phyloP scores from a whole-genome alignment of 805 yeast species.

The Kluyveromyces dobzhanskii region DNA sequence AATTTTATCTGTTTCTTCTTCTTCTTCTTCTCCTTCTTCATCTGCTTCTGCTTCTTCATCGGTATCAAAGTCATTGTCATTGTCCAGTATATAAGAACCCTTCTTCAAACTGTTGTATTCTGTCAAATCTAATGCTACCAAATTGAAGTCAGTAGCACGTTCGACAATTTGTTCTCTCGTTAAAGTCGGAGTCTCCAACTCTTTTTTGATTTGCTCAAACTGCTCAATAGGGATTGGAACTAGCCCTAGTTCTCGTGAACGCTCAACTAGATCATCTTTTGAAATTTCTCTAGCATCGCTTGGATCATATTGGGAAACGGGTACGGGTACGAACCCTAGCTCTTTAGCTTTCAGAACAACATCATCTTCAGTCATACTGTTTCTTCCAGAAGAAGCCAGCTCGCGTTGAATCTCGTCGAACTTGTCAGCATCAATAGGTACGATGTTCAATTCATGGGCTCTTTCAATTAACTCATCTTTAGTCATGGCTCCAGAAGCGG shows the following conservation, averaged over 20 bases:
- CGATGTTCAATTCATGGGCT: constrained; percentile 8
- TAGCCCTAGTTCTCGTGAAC: constrained; percentile 29
- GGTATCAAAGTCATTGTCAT: constrained; percentile 11
- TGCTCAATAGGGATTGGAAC: constrained; percentile 33
- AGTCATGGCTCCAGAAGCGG: background rate
- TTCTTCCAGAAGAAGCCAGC: constrained; percentile 12
- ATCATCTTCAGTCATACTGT: constrained; percentile 9
- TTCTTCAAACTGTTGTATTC: constrained; percentile 26
- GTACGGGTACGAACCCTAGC: constrained; percentile 31
- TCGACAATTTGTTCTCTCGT: constrained; percentile 15
- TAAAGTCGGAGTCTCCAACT: constrained; percentile 23
- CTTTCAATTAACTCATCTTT: constrained; percentile 8
- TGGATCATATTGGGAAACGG: constrained; percentile 28
- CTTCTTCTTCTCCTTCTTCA: constrained; percentile 8
- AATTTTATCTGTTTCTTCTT: constrained; percentile 6
- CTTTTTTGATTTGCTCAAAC: constrained; percentile 22
- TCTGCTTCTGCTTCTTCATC: no score
- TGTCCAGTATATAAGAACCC: constrained; percentile 5
- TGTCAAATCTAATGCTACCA: constrained; percentile 28
- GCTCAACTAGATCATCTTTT: constrained; percentile 15
- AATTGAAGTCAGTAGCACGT: constrained; percentile 30
- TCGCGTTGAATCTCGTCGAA: constrained; percentile 23
- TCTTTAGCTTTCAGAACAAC: constrained; percentile 24
- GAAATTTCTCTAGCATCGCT: constrained; percentile 2
- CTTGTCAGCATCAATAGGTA: constrained; percentile 20